phyloP scores from a whole-genome alignment of 2,329 filamentous ascomycete genomes.

The Verticillium dahliae region DNA sequence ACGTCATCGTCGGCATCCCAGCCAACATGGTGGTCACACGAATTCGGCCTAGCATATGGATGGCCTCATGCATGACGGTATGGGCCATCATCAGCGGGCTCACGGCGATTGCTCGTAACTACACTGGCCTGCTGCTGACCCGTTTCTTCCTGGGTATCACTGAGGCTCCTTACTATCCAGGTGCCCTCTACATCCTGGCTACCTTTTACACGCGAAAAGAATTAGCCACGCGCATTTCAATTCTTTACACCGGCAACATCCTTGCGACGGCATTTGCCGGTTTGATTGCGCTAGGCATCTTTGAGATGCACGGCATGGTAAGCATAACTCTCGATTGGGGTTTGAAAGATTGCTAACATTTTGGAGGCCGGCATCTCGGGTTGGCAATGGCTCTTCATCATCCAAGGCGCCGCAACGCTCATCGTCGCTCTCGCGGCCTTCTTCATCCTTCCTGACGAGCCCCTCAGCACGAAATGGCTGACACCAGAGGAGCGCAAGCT shows the following conservation, averaged over 20 bases:
- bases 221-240: constrained; percentile 17
- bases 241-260: constrained; percentile 21
- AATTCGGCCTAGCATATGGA: constrained; percentile 6
- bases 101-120: constrained; percentile 19
- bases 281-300: constrained; percentile 17
- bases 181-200: constrained; percentile 18
- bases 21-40: constrained; percentile 10
- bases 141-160: constrained; percentile 19
- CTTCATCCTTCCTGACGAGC: constrained; percentile 18
- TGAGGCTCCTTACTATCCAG: constrained; percentile 22
- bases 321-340: constrained; percentile 6
- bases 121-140: constrained; percentile 16
- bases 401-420: constrained; percentile 12
- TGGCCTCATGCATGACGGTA: constrained; percentile 8
- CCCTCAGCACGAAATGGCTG: constrained; percentile 28
- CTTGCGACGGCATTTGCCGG: constrained; percentile 21
- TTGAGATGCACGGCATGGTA: constrained; percentile 18
- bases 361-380: constrained; percentile 11
- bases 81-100: constrained; percentile 20
- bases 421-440: constrained; percentile 6
- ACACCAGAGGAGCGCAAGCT: constrained; percentile 28
- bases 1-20: constrained; percentile 21
- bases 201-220: constrained; percentile 24
- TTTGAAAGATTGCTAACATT: constrained; percentile 16
- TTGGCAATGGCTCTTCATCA: constrained; percentile 19